Base-by-base conservation (phyloP, 345 rosid species). In the Pistacia integerrima region DNA sequence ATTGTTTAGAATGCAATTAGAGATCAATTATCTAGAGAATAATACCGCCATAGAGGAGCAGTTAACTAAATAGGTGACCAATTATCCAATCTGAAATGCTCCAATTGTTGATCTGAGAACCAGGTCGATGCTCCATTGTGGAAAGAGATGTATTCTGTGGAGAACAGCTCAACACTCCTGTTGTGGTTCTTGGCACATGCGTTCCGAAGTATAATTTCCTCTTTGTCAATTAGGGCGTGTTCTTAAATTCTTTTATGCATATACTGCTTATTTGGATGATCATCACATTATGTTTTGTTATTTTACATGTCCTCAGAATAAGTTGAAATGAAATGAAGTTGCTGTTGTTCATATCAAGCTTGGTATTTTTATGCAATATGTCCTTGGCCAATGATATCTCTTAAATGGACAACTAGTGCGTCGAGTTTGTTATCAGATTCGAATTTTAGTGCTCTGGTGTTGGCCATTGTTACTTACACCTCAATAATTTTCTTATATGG, bases 161-260 rank as follows among this genome's bases (percentile, higher is more conserved):
- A 87, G 86, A 83, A 84, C 30, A 70, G 84, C 73, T 85, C 85
- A 64, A 76, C 90, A 36, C 81, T 87, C 67, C 97, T 98, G 6
- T 73, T 93, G 84, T 95, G 99, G 98, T 95, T 91, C 86, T 88
- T 89, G 1, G 96, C 99, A 20, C 87, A 90, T 69, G 84, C 97
- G 20, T 93, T 91, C 82, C 87, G 90, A 57, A 87, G 92, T 81
- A 79, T 93, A 51, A 86, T 94, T 52, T 83, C 83, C 77, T 77
- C 93, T 14, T 4, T 95, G 95, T 82, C 25, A 77, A 84, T 67
- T 88, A 77, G 85, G 74, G 68, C 65, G 12, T 63, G 64, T 61
- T 33, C 8, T 46, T 67, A 51, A 54, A 41, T 5, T 41, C 73
- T 69, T 11, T 57, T 52, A 59, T 72, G 60, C 18, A 63, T 16